Evolutionary conservation across 2,329 filamentous ascomycete species (phyloP), one percentile per base, ranked within the genome.

Genomic region (Neofusicoccum kwambonambiense): DNA sequence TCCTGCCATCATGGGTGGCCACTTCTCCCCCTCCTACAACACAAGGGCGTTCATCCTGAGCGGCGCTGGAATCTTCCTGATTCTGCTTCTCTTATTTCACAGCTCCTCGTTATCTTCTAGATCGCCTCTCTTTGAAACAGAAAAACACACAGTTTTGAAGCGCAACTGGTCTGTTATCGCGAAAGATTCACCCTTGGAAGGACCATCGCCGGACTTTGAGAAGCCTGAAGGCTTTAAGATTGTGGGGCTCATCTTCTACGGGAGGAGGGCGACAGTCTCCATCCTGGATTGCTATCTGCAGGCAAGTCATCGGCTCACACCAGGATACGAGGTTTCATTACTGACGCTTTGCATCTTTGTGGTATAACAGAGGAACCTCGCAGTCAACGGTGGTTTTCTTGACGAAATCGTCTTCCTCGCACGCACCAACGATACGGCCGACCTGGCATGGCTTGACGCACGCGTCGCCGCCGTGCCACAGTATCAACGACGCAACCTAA

Each of bases 361-460:
- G 6, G 27, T 5, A 4, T 1, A 37, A 19, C 73, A 77, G 71
- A 75, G 72, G 68, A 81, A 81, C 52, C 69, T 81, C 7, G 74
- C 71, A 15, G 65, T 69, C 6, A 78, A 79, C 65, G 73, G 74
- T 56, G 79, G 79, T 8, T 74, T 78, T 47, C 73, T 81, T 6
- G 78, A 81, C 57, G 72, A 78, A 64, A 78, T 81, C 7, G 64
- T 76, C 22, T 81, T 79, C 65, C 68, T 80, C n/a, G 74, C 75
- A 5, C 75, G 77, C 31, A 80, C 77, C 1, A 67, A 74, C 12
- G 70, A 77, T 19, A 62, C 70, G 8, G 67, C 68, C 37, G 76
- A 78, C 65, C 69, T 80, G 13, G 69, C 71, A 41, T 80, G 75
- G 72, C 72, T 81, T 3, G 58, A 73, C 13, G 68, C 72, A 1